Base-by-base conservation (phyloP, 2,329 filamentous ascomycete species). In the Colletotrichum karsti region DNA sequence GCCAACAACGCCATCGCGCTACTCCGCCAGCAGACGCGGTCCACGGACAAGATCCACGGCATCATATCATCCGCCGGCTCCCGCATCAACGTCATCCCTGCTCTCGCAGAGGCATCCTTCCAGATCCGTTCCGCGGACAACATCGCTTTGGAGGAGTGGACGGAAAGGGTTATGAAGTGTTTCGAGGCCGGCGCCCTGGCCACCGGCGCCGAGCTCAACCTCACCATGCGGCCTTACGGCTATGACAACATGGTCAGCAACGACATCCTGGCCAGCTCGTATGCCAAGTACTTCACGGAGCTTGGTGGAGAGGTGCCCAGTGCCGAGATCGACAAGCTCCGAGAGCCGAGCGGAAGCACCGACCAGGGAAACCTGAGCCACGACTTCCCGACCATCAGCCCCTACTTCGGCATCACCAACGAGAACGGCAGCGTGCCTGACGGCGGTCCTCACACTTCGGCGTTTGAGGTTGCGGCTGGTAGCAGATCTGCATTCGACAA, bases 51-150 rank as follows among this genome's bases (percentile, higher is more conserved):
- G 13, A 79, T 88, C n/a, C 84, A 87, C 69, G 83, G 82, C 50
- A 79, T 85, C 3, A 81, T 88, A 57, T 74, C 75, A 7, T 75
- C 82, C 13, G 79, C 77, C 0, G 81, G 81, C 2, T 77, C 77
- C 18, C 78, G 78, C 18, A 76, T 80, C 4, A 84, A 84, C 62
- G 75, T 84, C 18, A 83, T 84, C 37, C 78, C 82, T 0, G 77
- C 79, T 1, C 90, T 91, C 5, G 87, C 88, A 20, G 86, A 84
- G 42, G 86, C 85, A 73, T 91, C 89, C 6, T 89, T 80, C 72
- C 86, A 85, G 42, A 83, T 89, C 72, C 89, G 88, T 24, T 85
- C 81, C 44, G 79, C 83, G 61, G 78, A 85, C 72, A 64, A 72
- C 9, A 64, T 69, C 5, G 66, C 73, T 3, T 46, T 73, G 0